A percentile compares a stretch with the other conserved stretches of the same genome.
phyloP scores from a whole-genome alignment of 495 filamentous ascomycete genomes.

The Hypoxylon lienhwacheense region DNA sequence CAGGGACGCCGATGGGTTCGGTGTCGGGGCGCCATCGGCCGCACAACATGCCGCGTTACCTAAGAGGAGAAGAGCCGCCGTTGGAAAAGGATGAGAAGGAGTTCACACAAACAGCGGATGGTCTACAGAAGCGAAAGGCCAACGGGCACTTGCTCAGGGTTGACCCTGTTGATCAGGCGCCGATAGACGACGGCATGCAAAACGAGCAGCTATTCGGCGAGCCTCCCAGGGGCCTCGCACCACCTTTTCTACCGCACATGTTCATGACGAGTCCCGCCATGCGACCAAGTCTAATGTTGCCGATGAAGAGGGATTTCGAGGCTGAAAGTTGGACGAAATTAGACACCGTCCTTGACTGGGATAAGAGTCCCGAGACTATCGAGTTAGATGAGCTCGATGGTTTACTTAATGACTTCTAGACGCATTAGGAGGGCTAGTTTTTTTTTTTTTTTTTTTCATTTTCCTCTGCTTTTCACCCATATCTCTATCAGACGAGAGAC shows the following conservation, averaged over 20 bases:
- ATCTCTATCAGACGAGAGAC: slow-evolving; percentile 6
- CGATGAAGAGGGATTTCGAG: slow-evolving; percentile 55
- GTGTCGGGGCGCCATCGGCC: slow-evolving; percentile 54
- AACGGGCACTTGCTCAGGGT: slow-evolving; percentile 50
- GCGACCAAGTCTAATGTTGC: slow-evolving; percentile 45
- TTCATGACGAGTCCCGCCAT: slow-evolving; percentile 50
- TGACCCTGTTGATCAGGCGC: slow-evolving; percentile 49
- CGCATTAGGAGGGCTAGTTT: neutral
- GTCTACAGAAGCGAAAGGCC: slow-evolving; percentile 74
- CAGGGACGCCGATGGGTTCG: slow-evolving; percentile 59
- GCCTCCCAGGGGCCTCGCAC: slow-evolving; percentile 39
- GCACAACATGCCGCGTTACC: slow-evolving; percentile 56
- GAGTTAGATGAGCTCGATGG: slow-evolving; percentile 92
- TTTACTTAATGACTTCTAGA: slow-evolving; percentile 71
- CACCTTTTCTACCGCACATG: slow-evolving; percentile 38
- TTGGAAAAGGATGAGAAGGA: slow-evolving; percentile 95
- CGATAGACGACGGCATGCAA: slow-evolving; percentile 55
- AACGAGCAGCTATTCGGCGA: slow-evolving; percentile 57
- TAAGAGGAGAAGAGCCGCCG: slow-evolving; percentile 76
- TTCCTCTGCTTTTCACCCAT: no score
- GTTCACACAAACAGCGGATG: slow-evolving; percentile 91
- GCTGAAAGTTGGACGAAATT: slow-evolving; percentile 54
- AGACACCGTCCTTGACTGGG: slow-evolving; percentile 61
- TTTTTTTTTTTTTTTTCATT: slow-evolving; percentile 15
- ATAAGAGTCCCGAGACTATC: slow-evolving; percentile 82